Conservation (phyloP, 2,329 filamentous ascomycete species). For the Decorospora gaudefroyi region DNA sequence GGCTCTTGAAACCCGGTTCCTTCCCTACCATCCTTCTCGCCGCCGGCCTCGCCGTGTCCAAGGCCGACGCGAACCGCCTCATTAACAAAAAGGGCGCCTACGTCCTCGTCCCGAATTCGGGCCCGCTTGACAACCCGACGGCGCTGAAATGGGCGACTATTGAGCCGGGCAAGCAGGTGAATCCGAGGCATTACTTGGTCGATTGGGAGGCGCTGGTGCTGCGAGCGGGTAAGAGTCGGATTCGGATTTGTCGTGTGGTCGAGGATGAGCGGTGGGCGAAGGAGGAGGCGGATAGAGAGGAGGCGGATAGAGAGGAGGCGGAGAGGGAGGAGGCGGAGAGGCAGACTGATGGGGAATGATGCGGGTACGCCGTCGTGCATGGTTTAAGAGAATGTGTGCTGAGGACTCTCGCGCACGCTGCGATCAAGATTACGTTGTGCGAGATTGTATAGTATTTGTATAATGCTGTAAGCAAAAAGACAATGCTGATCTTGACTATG, state of each 20-base stretch:
- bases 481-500: no score
- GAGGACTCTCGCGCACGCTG: no score
- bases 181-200: conserved; percentile 64
- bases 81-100: conserved; percentile 62
- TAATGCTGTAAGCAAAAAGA: no score
- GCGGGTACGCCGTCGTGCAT: no score
- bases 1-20: conserved; percentile 59
- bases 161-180: conserved; percentile 61
- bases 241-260: conserved; percentile 61
- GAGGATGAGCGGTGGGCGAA: conserved; percentile 51
- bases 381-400: no score
- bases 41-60: conserved; percentile 61
- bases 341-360: no score
- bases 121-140: conserved; percentile 40
- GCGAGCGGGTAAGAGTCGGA: conserved; percentile 63
- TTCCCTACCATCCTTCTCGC: conserved; percentile 65
- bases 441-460: no score
- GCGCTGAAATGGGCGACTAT: conserved; percentile 66
- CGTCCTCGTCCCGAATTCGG: conserved; percentile 55
- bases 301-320: not conserved
- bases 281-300: not conserved
- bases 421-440: no score
- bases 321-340: no score
- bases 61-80: conserved; percentile 63
- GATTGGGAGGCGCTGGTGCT: conserved; percentile 61